Conservation (phyloP, 768 basidiomycete species). For the Lactarius sanguifluus region DNA sequence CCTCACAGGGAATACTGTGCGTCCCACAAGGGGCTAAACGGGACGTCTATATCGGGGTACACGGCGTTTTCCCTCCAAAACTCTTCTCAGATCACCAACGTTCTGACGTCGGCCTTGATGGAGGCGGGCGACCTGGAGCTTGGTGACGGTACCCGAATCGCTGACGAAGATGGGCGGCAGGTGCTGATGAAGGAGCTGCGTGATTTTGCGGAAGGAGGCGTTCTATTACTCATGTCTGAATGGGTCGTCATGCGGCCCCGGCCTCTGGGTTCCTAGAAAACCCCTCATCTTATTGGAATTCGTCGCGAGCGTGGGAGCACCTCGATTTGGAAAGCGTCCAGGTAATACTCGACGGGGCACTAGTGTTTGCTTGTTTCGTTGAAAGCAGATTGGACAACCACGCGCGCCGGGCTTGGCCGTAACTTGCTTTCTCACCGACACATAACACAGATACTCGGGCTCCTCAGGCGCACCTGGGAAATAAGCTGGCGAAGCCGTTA, state of each 20-base stretch:
- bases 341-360: background rate
- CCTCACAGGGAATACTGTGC: conserved; percentile 6
- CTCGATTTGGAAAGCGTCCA: background rate
- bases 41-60: background rate
- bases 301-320: background rate
- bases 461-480: background rate
- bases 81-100: background rate
- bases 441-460: too few species aligned
- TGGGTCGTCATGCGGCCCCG: background rate
- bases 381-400: background rate
- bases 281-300: background rate
- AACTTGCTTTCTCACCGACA: too few species aligned
- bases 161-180: background rate
- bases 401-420: background rate
- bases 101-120: background rate
- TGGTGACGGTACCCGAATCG: background rate
- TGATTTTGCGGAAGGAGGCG: background rate
- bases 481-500: background rate
- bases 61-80: background rate
- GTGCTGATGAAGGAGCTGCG: background rate
- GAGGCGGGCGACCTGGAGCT: background rate
- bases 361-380: background rate
- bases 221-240: background rate
- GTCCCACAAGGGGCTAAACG: background rate
- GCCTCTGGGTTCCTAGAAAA: too few species aligned